Base-by-base conservation (phyloP, 1,284 basidiomycete species). In the Ganoderma multipileum region DNA sequence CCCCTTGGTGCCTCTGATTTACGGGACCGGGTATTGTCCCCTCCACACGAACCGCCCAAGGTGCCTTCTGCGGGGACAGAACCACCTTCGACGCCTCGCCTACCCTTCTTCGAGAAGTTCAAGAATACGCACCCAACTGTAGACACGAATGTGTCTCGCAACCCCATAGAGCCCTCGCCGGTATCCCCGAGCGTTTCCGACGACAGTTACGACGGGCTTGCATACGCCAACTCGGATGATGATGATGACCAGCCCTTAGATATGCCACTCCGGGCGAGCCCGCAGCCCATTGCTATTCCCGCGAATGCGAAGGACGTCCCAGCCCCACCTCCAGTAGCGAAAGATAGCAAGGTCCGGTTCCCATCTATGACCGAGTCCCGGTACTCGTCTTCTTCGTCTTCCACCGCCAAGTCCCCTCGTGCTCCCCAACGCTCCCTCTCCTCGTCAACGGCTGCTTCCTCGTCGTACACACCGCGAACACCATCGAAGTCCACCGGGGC, bases 101-200 rank as follows among this genome's bases (percentile, higher is more conserved):
- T 82, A 57, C 79, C 83, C 2, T 86, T 87, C 76, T 85, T 87
- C 71, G 85, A 87, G 68, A 83, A 82, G 69, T 84, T 85, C 78
- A 83, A 84, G 75, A 78, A 78, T 62, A 78, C 77, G 65, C 67
- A 76, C 33, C 70, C 76, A 38, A 57, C 70, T 20, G 61, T 76
- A 39, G 74, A 76, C 62, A 74, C 76, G 33, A 68, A 67, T 41
- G 68, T 67, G 36, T 60, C 67, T 4, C 59, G 71, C 3, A 66
- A 52, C 3, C 71, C 74, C 2, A 66, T 75, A 18, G 68, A 67
- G 42, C 70, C 73, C 28, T 69, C 73, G 7, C 72, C 76, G 39
- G 54, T 60, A 23, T 80, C 79, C 33, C 73, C 73, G 16, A 63
- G 57, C 23, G 69, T 57, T 18, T 72, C 74, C 23, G 79, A 79